phyloP scores from a whole-genome alignment of 2,329 filamentous ascomycete species.

The Cytospora schulzeri region DNA sequence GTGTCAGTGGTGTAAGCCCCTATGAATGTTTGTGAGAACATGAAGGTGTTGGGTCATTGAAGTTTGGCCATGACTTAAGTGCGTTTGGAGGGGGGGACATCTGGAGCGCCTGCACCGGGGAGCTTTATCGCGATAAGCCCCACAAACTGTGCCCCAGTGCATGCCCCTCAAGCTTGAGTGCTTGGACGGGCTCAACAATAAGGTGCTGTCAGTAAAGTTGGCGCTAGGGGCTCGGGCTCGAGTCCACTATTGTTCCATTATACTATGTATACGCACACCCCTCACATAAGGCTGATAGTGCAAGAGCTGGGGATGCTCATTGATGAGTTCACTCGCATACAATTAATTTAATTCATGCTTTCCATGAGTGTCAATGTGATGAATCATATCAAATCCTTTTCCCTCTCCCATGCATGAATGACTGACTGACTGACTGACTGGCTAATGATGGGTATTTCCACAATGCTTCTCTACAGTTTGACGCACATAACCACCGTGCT shows the following conservation, averaged over 20 bases:
- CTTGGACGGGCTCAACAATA: too few relatives aligned
- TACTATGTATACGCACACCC: neutral
- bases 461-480: neutral
- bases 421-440: constrained; percentile 10
- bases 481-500: neutral
- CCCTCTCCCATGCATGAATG: constrained; percentile 6
- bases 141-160: too few relatives aligned
- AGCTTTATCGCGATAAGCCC: constrained; percentile 22
- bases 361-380: neutral
- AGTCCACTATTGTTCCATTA: neutral
- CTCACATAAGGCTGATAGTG: neutral
- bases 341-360: too few relatives aligned
- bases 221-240: neutral
- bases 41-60: neutral
- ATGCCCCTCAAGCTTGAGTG: too few relatives aligned
- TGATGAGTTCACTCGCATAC: neutral
- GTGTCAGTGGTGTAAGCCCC: neutral
- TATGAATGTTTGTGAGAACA: neutral
- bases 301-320: neutral
- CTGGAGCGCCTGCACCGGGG: too few relatives aligned
- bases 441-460: constrained; percentile 24
- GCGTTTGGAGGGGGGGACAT: neutral
- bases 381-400: neutral
- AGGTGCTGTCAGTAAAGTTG: too few relatives aligned
- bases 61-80: neutral